These are phyloP conservation scores for Hura crepitans DNA, from an alignment of 441 rosid genomes.

Conservation along the genomic window DNA sequence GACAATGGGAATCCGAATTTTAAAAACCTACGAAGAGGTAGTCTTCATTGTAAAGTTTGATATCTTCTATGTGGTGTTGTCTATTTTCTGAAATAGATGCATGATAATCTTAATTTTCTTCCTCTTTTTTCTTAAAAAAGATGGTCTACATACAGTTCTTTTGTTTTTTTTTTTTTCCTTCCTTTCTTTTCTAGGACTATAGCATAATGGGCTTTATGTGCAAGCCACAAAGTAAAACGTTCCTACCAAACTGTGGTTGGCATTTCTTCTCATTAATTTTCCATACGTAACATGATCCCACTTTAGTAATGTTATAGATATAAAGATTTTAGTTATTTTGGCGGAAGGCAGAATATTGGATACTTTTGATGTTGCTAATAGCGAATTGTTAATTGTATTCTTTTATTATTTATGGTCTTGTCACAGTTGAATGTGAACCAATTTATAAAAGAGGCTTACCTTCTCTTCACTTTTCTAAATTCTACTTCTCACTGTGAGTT, in stretches of 20 bases:
- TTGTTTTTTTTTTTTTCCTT: too few relatives aligned
- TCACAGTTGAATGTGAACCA: neutral
- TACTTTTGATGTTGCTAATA: neutral
- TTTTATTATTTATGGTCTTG: neutral
- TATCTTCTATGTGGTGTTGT: neutral
- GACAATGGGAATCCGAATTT: constrained; percentile 63
- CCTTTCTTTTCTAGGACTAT: neutral
- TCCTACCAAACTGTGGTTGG: neutral
- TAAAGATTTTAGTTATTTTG: neutral
- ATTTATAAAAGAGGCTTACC: neutral
- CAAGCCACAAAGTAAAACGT: neutral
- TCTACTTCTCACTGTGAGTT: neutral
- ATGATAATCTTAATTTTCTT: neutral
- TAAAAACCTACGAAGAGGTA: constrained; percentile 86
- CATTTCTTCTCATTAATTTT: neutral
- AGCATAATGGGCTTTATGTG: constrained; percentile 4
- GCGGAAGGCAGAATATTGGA: neutral
- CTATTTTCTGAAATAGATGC: neutral
- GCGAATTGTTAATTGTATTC: neutral
- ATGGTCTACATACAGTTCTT: too few relatives aligned
- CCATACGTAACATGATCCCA: neutral
- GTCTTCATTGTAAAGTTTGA: constrained; percentile 12
- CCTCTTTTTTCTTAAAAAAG: neutral
- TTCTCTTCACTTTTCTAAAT: neutral
- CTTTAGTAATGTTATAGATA: neutral